Conservation (phyloP, 2,329 filamentous ascomycete species). For the Cytospora piceicola region DNA sequence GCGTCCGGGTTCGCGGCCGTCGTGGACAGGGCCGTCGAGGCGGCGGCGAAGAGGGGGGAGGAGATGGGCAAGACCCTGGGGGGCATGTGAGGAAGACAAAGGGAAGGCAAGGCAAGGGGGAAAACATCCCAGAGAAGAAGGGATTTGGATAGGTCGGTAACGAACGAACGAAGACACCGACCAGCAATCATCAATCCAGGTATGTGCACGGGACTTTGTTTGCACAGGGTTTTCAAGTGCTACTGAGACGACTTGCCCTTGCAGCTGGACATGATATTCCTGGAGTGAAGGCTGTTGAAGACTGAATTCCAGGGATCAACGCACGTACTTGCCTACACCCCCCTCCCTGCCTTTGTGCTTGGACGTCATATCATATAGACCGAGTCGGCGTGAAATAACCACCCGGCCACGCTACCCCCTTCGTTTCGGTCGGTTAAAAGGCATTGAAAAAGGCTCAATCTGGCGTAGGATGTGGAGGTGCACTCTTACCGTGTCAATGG, state of each 20-base stretch:
- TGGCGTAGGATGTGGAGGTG: neutral
- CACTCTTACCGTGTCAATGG: neutral
- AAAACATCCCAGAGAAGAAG: neutral
- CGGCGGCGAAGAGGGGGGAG: constrained; percentile 47
- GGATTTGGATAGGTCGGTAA: neutral
- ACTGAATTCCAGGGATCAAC: neutral
- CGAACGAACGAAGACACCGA: neutral
- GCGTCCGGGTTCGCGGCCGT: constrained; percentile 47
- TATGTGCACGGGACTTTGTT: neutral
- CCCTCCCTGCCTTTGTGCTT: neutral
- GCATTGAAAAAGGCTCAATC: neutral
- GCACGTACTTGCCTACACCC: neutral
- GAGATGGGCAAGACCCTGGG: constrained; percentile 44
- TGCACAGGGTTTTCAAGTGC: neutral
- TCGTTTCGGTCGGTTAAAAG: neutral
- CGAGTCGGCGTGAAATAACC: too few species aligned
- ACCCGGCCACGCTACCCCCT: too few species aligned
- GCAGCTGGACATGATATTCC: neutral
- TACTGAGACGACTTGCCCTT: neutral
- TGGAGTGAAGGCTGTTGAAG: neutral
- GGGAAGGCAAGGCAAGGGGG: neutral
- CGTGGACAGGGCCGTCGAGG: constrained; percentile 52
- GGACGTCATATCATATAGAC: too few species aligned
- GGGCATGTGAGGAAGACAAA: constrained; percentile 4
- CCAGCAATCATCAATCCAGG: neutral